These are phyloP conservation scores for Dorcoceras hygrometricum DNA, from an alignment of 257 asterid species.

Conservation along the genomic window DNA sequence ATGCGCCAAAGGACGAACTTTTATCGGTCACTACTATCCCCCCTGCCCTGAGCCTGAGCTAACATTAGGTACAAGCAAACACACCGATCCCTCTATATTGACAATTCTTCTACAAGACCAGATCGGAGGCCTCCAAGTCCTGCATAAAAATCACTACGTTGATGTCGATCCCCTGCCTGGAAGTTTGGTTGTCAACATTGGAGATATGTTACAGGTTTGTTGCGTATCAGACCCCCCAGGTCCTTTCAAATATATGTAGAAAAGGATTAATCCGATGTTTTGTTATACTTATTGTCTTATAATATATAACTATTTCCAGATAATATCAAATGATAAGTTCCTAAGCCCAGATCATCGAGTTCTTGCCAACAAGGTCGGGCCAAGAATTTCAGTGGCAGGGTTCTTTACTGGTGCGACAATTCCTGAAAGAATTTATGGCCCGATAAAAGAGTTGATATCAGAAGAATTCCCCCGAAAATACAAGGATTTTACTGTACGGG, in stretches of 20 bases:
- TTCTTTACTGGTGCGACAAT: constrained; percentile 39
- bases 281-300: too few species aligned
- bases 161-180: constrained; percentile 50
- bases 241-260: too few species aligned
- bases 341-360: constrained; percentile 62
- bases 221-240: background rate
- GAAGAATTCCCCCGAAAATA: constrained; percentile 35
- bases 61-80: constrained; percentile 57
- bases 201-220: constrained; percentile 71
- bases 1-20: constrained; percentile 37
- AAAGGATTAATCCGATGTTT: too few species aligned
- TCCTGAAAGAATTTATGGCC: constrained; percentile 40
- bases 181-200: constrained; percentile 58
- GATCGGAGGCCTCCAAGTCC: constrained; percentile 62
- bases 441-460: constrained; percentile 50
- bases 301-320: constrained; percentile 29
- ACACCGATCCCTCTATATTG: constrained; percentile 58
- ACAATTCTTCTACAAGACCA: constrained; percentile 67
- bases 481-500: constrained; percentile 44
- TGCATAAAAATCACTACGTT: constrained; percentile 44
- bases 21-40: constrained; percentile 60
- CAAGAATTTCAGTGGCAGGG: constrained; percentile 67
- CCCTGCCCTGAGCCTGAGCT: constrained; percentile 70
- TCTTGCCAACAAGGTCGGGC: constrained; percentile 50
- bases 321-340: constrained; percentile 57